phyloP scores from a whole-genome alignment of 1,284 basidiomycete genomes.

The Cystobasidiaceae sp. region DNA sequence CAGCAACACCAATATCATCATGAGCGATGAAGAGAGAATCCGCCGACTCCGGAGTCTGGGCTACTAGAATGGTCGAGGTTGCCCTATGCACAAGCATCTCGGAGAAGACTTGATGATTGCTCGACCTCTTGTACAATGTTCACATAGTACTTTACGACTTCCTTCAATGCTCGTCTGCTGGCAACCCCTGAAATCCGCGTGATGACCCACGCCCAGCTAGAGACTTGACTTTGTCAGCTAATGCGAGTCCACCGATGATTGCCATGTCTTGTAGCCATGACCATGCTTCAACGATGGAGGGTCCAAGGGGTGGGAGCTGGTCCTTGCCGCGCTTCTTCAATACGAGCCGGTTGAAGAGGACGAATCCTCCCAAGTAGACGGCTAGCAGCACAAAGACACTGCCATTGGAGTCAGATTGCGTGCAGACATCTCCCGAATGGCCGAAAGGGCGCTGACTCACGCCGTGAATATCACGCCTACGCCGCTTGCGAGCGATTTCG shows the following conservation, averaged over 20 bases:
- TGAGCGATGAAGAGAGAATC: conserved; percentile 14
- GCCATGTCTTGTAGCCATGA: conserved; percentile 16
- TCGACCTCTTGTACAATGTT: neutral
- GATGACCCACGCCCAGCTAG: conserved; percentile 8
- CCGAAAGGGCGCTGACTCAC: neutral
- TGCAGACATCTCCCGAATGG: neutral
- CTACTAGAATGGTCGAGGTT: neutral
- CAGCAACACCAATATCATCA: neutral
- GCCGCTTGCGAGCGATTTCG: conserved; percentile 6
- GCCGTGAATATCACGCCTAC: conserved; percentile 15
- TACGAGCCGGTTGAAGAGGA: conserved; percentile 22
- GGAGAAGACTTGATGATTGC: too few relatives aligned
- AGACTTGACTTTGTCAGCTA: neutral
- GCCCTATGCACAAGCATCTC: too few relatives aligned
- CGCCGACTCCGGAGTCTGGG: conserved; percentile 3
- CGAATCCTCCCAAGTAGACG: conserved; percentile 24
- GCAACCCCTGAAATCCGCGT: conserved; percentile 20
- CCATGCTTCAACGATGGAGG: conserved; percentile 17
- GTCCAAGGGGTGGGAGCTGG: conserved; percentile 24
- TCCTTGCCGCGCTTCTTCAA: conserved; percentile 22
- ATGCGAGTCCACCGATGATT: conserved; percentile 7
- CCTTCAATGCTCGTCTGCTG: neutral
- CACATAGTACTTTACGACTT: too few relatives aligned
- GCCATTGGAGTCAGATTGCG: neutral
- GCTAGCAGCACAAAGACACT: conserved; percentile 9